Evolutionary conservation across 1,284 basidiomycete genomes (phyloP).

Genomic region (Pseudozyma thailandica): DNA sequence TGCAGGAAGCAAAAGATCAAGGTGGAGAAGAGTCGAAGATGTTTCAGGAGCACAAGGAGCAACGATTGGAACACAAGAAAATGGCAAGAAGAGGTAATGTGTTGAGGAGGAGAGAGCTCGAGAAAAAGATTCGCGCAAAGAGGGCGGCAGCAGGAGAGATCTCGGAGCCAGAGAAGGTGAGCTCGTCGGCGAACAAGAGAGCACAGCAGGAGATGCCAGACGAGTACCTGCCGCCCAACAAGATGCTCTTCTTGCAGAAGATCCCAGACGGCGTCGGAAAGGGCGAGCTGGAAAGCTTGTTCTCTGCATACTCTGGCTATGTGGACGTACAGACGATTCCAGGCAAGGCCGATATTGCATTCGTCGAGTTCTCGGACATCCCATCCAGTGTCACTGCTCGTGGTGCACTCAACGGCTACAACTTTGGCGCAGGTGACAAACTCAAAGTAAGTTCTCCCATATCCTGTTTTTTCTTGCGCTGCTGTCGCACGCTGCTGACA

Average conservation of each 20-base stretch:
- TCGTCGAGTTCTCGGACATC: conserved; percentile 64
- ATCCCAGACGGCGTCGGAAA: conserved; percentile 54
- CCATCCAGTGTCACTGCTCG: conserved; percentile 55
- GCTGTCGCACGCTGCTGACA: conserved; percentile 1
- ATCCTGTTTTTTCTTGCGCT: no score
- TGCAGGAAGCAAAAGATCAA: conserved; percentile 27
- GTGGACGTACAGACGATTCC: conserved; percentile 64
- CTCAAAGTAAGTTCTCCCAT: conserved; percentile 62
- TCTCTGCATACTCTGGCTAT: conserved; percentile 57
- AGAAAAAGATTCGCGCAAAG: conserved; percentile 50
- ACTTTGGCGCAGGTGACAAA: conserved; percentile 59
- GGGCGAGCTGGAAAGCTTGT: conserved; percentile 58
- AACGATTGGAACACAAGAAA: conserved; percentile 53
- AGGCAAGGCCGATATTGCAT: conserved; percentile 64
- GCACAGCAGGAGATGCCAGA: conserved; percentile 78
- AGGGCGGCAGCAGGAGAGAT: conserved; percentile 48
- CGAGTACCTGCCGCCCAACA: conserved; percentile 99
- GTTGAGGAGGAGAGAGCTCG: conserved; percentile 44
- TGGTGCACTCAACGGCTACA: conserved; percentile 64
- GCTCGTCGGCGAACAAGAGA: conserved; percentile 32
- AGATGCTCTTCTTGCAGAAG: conserved; percentile 92
- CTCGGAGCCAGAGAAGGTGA: conserved; percentile 24
- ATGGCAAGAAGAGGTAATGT: conserved; percentile 51
- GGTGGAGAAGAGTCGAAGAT: conserved; percentile 26
- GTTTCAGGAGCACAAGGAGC: conserved; percentile 73